phyloP scores from a whole-genome alignment of 1,284 basidiomycete genomes.

The Phellopilus nigrolimitatus region DNA sequence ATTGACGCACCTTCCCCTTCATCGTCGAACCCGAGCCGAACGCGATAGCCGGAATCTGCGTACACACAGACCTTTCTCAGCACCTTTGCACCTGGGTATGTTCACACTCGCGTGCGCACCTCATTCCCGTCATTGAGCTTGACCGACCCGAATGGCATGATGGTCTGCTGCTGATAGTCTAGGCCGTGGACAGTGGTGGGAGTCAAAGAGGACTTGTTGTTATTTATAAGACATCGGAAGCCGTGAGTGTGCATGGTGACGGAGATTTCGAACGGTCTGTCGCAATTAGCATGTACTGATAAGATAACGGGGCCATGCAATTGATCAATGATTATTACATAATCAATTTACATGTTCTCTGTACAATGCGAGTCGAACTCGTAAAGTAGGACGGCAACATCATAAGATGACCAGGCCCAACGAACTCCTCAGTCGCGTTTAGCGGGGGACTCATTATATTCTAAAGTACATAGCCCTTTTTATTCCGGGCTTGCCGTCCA shows the following conservation, averaged over 20 bases:
- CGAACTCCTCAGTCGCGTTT: no score
- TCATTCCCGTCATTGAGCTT: conserved; percentile 47
- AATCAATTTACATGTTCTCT: no score
- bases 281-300: no score
- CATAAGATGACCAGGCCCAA: no score
- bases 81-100: not conserved
- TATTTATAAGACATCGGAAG: not conserved
- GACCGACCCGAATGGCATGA: conserved; percentile 46
- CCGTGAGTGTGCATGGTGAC: not conserved
- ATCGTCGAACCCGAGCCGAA: conserved; percentile 50
- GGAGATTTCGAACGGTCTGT: not conserved
- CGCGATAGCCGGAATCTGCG: conserved; percentile 51
- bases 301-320: no score
- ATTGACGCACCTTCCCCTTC: conserved; percentile 31
- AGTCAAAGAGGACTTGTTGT: not conserved
- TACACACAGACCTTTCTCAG: not conserved
- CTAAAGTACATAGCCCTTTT: not conserved
- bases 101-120: conserved; percentile 26
- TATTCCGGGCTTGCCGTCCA: not conserved
- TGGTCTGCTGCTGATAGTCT: not conserved
- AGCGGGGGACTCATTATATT: not conserved
- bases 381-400: no score
- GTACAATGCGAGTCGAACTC: no score
- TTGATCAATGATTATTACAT: no score
- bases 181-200: not conserved